Evolutionary conservation across 495 filamentous ascomycete species (phyloP).

Genomic region (Neurospora sp.): DNA sequence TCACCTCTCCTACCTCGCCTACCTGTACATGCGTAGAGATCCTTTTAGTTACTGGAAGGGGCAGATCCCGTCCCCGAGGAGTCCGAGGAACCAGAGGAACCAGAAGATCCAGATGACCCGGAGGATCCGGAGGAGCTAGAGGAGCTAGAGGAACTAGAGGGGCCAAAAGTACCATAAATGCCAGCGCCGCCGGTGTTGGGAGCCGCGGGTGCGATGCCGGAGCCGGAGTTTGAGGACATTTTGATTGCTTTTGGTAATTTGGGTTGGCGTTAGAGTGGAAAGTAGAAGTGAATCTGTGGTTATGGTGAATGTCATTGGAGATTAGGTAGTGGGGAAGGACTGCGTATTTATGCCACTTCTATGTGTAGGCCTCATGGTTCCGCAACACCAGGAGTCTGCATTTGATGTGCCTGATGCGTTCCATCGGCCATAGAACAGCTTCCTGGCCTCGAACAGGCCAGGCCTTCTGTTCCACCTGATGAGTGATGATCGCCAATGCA

Average conservation of each 20-base stretch:
- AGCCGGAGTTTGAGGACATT: background rate
- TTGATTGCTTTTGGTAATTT: background rate
- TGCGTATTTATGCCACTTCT: background rate
- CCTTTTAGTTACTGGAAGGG: background rate
- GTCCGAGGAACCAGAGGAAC: background rate
- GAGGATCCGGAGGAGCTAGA: background rate
- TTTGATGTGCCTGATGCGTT: background rate
- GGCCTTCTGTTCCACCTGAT: background rate
- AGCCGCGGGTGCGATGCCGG: background rate
- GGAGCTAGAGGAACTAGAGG: background rate
- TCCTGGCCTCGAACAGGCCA: background rate
- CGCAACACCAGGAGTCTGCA: background rate
- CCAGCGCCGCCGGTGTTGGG: background rate
- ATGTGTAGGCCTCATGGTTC: background rate
- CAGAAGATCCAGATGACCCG: accelerated
- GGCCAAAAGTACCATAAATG: background rate
- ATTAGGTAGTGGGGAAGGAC: background rate
- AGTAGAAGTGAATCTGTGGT: background rate
- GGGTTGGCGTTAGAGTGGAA: background rate
- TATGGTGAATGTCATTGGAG: background rate
- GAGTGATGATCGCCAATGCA: background rate
- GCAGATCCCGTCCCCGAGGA: background rate
- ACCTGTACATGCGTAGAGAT: background rate
- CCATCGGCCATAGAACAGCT: background rate
- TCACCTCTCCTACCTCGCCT: too few species aligned